These are phyloP conservation scores for Cystobasidium onofrii DNA, from an alignment of 768 basidiomycete genomes.

Conservation along the genomic window DNA sequence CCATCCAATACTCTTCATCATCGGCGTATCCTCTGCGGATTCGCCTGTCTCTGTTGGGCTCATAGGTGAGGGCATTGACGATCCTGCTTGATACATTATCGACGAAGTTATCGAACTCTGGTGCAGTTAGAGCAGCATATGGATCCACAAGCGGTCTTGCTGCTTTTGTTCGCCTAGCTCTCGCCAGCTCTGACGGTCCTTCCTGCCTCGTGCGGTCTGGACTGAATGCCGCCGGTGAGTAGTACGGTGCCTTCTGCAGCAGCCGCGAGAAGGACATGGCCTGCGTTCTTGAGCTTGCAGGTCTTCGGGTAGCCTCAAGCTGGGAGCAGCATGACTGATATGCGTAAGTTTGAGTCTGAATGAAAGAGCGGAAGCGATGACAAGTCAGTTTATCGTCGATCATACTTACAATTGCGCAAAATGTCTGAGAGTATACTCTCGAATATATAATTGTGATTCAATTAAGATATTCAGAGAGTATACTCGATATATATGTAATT, in stretches of 20 bases:
- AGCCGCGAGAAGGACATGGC: conserved; percentile 21
- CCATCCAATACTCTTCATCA: conserved; percentile 28
- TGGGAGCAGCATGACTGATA: too few species aligned
- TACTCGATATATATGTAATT: too few species aligned
- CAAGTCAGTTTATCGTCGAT: too few species aligned
- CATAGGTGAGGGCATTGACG: conserved; percentile 9
- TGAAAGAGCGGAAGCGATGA: too few species aligned
- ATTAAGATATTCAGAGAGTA: too few species aligned
- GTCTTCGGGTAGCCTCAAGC: neutral
- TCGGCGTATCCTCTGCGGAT: conserved; percentile 15
- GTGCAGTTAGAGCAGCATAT: conserved; percentile 7
- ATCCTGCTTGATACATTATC: conserved; percentile 10
- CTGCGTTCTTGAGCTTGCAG: neutral
- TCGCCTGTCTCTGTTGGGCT: conserved; percentile 4
- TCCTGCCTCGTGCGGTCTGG: neutral
- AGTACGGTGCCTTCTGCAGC: conserved; percentile 20
- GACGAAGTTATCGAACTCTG: conserved; percentile 25
- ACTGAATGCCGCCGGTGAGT: conserved; percentile 16
- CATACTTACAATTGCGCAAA: too few species aligned
- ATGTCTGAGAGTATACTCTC: too few species aligned
- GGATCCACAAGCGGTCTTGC: conserved; percentile 24
- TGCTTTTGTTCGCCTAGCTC: neutral
- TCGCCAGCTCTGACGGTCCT: neutral
- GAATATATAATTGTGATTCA: too few species aligned
- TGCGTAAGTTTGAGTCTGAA: too few species aligned